phyloP scores from a whole-genome alignment of 2,329 filamentous ascomycete species.

The Nannizziopsis barbatae region DNA sequence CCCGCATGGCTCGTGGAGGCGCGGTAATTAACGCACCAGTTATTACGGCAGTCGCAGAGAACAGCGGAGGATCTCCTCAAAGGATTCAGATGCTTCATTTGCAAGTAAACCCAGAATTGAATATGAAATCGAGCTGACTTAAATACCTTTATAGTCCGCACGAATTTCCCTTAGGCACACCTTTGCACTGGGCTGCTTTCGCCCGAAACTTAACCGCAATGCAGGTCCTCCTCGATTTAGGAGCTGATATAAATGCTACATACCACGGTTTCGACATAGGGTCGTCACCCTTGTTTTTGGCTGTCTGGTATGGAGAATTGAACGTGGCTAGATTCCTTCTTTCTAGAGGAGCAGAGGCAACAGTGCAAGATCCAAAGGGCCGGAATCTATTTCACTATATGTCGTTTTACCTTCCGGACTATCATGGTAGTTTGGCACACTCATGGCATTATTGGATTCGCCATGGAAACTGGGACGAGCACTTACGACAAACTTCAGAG shows the following conservation, averaged over 20 bases:
- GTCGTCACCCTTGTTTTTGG: slow-evolving; percentile 19
- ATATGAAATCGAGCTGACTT: background rate
- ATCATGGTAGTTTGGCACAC: slow-evolving; percentile 20
- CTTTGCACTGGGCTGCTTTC: slow-evolving; percentile 23
- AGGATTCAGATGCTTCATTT: slow-evolving; percentile 21
- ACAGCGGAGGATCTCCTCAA: slow-evolving; percentile 16
- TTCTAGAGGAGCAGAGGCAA: slow-evolving; percentile 19
- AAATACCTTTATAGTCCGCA: slow-evolving; percentile 18
- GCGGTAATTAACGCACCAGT: slow-evolving; percentile 20
- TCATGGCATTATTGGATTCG: slow-evolving; percentile 26
- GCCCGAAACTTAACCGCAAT: slow-evolving; percentile 18
- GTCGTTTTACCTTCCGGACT: slow-evolving; percentile 18
- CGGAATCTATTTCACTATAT: slow-evolving; percentile 21
- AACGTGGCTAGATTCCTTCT: slow-evolving; percentile 16
- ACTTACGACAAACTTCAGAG: slow-evolving; percentile 15
- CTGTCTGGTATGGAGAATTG: slow-evolving; percentile 19
- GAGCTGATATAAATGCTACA: slow-evolving; percentile 19
- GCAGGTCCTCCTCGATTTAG: slow-evolving; percentile 18
- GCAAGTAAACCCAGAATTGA: slow-evolving; percentile 14
- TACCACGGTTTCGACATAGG: slow-evolving; percentile 19
- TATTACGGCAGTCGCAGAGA: slow-evolving; percentile 12
- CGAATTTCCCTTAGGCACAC: slow-evolving; percentile 21
- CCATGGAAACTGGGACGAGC: slow-evolving; percentile 20
- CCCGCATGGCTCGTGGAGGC: slow-evolving; percentile 16
- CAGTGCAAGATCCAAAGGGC: slow-evolving; percentile 15